A percentile compares a stretch with the other conserved stretches of the same genome.
Conservation (phyloP, 768 basidiomycete species). For the Suillus lakei region DNA sequence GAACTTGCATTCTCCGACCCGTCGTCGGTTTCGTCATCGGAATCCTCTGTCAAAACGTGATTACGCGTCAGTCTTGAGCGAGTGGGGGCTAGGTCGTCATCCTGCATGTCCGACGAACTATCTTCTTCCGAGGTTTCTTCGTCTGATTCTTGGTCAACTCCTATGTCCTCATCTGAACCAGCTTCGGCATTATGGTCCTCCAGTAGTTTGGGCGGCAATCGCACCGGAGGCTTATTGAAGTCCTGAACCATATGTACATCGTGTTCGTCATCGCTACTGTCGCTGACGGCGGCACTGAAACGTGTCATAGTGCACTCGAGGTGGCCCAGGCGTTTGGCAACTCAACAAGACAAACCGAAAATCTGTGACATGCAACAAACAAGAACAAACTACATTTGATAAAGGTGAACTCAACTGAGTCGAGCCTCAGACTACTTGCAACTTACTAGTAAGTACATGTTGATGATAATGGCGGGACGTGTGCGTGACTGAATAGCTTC, state of each 20-base stretch:
- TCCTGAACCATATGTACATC: slow-evolving; percentile 37
- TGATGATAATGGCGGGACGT: not conserved
- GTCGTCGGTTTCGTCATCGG: slow-evolving; percentile 58
- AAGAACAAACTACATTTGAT: slow-evolving; percentile 27
- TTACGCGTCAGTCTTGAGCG: slow-evolving; percentile 39
- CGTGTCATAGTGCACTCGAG: slow-evolving; percentile 56
- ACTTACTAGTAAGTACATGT: no score
- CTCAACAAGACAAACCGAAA: slow-evolving; percentile 26
- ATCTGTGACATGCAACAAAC: slow-evolving; percentile 30
- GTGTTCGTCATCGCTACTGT: slow-evolving; percentile 57
- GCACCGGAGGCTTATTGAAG: slow-evolving; percentile 18
- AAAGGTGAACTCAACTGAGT: not conserved
- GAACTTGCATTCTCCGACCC: slow-evolving; percentile 43
- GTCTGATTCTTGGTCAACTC: slow-evolving; percentile 41
- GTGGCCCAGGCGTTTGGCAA: slow-evolving; percentile 5
- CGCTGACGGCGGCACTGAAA: slow-evolving; percentile 68
- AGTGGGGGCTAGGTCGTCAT: slow-evolving; percentile 48
- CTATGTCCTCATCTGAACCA: slow-evolving; percentile 30
- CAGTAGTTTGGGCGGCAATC: slow-evolving; percentile 25
- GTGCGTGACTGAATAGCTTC: not conserved
- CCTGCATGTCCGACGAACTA: slow-evolving; percentile 52
- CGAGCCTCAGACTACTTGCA: no score
- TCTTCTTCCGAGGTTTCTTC: slow-evolving; percentile 42
- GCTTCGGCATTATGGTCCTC: slow-evolving; percentile 39
- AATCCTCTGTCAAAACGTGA: slow-evolving; percentile 55